Conservation (phyloP, 1,284 basidiomycete genomes). For the Chondrostereum purpureum region DNA sequence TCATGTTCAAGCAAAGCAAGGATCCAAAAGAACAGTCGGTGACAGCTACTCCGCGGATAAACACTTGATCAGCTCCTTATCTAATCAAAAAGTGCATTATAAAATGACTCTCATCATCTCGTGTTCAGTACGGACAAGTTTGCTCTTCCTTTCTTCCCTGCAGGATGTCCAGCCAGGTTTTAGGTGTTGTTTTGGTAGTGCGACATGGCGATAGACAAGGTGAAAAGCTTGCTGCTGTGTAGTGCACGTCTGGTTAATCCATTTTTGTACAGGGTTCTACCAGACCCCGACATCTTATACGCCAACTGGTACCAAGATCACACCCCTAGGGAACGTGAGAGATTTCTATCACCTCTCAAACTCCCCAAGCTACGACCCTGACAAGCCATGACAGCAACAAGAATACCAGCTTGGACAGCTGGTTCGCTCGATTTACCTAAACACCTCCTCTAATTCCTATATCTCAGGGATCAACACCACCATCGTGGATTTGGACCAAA, state of each 20-base stretch:
- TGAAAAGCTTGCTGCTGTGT: background rate
- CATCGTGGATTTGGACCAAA: constrained; percentile 46
- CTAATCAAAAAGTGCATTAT: too few relatives aligned
- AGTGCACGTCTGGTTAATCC: background rate
- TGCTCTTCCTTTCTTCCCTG: background rate
- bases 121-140: too few relatives aligned
- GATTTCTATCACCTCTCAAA: too few relatives aligned
- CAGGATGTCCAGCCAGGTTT: background rate
- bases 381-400: constrained; percentile 57
- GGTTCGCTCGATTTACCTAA: constrained; percentile 60
- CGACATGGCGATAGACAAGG: constrained; percentile 2
- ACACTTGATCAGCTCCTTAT: too few relatives aligned
- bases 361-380: too few relatives aligned
- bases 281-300: constrained; percentile 64
- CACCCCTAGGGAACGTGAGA: constrained; percentile 70
- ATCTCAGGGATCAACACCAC: constrained; percentile 54
- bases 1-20: too few relatives aligned
- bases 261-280: constrained; percentile 40
- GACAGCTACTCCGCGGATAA: too few relatives aligned
- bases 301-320: constrained; percentile 60
- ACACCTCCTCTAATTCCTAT: constrained; percentile 44
- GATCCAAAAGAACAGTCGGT: too few relatives aligned
- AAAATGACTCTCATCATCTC: too few relatives aligned
- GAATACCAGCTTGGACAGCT: constrained; percentile 61
- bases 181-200: constrained; percentile 2